Evolutionary conservation across 768 basidiomycete species (phyloP), one percentile per base, ranked within the genome.

Genomic region (Cyclocybe cylindracea): DNA sequence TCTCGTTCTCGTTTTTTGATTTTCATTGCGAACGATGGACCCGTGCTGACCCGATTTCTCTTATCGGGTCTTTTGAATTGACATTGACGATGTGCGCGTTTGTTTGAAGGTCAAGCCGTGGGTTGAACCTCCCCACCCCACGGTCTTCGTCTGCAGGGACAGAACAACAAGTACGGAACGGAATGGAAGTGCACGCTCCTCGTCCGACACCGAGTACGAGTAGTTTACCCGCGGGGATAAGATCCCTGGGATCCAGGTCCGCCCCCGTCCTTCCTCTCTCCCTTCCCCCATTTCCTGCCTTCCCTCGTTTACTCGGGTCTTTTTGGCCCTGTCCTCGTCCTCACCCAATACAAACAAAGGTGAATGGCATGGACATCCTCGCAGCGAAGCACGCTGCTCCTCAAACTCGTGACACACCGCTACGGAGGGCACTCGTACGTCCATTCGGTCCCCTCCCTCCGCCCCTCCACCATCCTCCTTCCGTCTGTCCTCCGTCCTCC

Each of bases 111-210:
- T 93, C 41, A 95, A 96, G 69, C 81, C 95, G 1, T 98, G 95
- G n/a, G n/a, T n/a, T n/a, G 95, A 82, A 96, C 71, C 84, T 97
- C 19, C 96, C 97, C 0, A 86, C 85, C 60, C n/a, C n/a, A n/a
- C n/a, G n/a, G 80, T 98, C 49, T 98, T 98, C 68, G 86, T 96
- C 10, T 98, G 95, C 67, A 95, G n/a, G n/a, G n/a, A n/a, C n/a
- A 99, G 72, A 98, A 99, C 80, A 98, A 99, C 86, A 91, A 97
- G 72, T 98, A 98, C 69, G 95, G 97, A 63, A 98, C 98, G 96
- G 96, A 95, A n/a, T n/a, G n/a, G n/a, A n/a, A n/a, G n/a, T n/a
- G 91, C 93, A 66, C 87, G 96, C 57, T 89, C 86, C 60, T 96
- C 94, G 13, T 83, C 86, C 62, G 98, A 98, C 78, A 94, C 95